Evolutionary conservation across 306 rosid species (phyloP).

Genomic region (Biancaea sappan): DNA sequence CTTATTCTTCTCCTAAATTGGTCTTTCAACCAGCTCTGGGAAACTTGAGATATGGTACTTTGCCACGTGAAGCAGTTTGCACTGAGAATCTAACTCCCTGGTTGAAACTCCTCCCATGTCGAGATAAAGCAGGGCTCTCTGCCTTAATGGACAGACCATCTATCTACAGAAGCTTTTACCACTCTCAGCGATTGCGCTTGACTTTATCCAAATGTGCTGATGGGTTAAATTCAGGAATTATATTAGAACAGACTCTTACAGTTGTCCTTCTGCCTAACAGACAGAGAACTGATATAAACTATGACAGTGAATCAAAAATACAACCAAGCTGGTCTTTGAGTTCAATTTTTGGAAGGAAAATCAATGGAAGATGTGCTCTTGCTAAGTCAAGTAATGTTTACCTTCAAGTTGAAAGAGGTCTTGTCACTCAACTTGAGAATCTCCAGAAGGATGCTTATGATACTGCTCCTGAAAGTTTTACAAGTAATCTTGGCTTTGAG

Average conservation of each 20-base stretch:
- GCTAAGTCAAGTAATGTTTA: constrained; percentile 80
- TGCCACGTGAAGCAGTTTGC: constrained; percentile 99
- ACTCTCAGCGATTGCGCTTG: constrained; percentile 79
- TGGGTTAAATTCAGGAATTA: constrained; percentile 53
- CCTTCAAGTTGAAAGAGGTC: constrained; percentile 68
- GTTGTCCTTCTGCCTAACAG: constrained; percentile 73
- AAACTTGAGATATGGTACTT: constrained; percentile 75
- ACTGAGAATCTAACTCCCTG: constrained; percentile 96
- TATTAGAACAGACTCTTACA: constrained; percentile 85
- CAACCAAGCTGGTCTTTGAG: constrained; percentile 93
- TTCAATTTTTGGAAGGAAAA: constrained; percentile 80
- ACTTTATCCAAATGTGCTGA: constrained; percentile 43
- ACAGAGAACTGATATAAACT: constrained; percentile 38
- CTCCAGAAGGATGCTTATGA: constrained; percentile 49
- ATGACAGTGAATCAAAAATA: constrained; percentile 43
- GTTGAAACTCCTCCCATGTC: constrained; percentile 96
- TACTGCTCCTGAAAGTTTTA: constrained; percentile 44
- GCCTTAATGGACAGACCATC: constrained; percentile 89
- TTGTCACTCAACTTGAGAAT: constrained; percentile 58
- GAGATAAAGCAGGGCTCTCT: constrained; percentile 90
- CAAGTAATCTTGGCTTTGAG: constrained; percentile 62
- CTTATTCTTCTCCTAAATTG: constrained; percentile 84
- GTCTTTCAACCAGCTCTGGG: constrained; percentile 62
- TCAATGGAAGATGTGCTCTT: constrained; percentile 75
- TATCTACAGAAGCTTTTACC: constrained; percentile 89